A percentile compares a stretch with the other conserved stretches of the same genome.
Evolutionary conservation across 1,284 basidiomycete genomes (phyloP).

Genomic region (Cryptococcus amylolentus): DNA sequence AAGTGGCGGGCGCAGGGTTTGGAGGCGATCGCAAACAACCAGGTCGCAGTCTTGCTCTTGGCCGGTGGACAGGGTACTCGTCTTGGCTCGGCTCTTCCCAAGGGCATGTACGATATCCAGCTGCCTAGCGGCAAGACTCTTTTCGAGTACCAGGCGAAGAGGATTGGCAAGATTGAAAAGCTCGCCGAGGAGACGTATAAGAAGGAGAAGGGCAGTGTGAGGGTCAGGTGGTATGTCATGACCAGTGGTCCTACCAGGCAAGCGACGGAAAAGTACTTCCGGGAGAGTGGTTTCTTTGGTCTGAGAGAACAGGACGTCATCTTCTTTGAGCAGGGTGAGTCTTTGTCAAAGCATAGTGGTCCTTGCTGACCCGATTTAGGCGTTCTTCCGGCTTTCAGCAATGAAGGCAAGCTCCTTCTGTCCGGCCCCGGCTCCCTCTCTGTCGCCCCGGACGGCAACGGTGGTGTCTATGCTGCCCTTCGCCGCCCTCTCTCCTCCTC

Average conservation of each 20-base stretch:
- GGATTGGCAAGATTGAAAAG: conserved; percentile 76
- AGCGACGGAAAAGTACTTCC: conserved; percentile 85
- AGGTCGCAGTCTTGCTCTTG: conserved; percentile 92
- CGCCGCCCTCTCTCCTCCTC: conserved; percentile 68
- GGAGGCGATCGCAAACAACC: conserved; percentile 70
- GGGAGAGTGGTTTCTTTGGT: conserved; percentile 75
- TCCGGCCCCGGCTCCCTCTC: conserved; percentile 73
- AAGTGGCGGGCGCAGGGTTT: conserved; percentile 75
- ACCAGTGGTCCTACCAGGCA: conserved; percentile 91
- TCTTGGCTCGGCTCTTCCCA: conserved; percentile 85
- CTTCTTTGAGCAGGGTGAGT: conserved; percentile 93
- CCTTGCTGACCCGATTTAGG: conserved; percentile 55
- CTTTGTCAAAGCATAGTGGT: neutral
- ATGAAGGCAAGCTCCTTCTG: conserved; percentile 91
- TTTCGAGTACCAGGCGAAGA: conserved; percentile 95
- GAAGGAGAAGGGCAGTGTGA: conserved; percentile 57
- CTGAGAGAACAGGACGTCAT: conserved; percentile 75
- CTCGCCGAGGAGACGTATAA: conserved; percentile 62
- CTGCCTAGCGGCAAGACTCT: conserved; percentile 88
- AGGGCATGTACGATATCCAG: conserved; percentile 97
- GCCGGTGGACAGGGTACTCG: conserved; percentile 97
- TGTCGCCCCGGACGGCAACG: conserved; percentile 96
- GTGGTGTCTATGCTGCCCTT: conserved; percentile 91
- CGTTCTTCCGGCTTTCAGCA: conserved; percentile 88
- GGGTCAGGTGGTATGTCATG: conserved; percentile 98